phyloP scores from a whole-genome alignment of 78 protist species.

The Dictyostelium capitatum region DNA sequence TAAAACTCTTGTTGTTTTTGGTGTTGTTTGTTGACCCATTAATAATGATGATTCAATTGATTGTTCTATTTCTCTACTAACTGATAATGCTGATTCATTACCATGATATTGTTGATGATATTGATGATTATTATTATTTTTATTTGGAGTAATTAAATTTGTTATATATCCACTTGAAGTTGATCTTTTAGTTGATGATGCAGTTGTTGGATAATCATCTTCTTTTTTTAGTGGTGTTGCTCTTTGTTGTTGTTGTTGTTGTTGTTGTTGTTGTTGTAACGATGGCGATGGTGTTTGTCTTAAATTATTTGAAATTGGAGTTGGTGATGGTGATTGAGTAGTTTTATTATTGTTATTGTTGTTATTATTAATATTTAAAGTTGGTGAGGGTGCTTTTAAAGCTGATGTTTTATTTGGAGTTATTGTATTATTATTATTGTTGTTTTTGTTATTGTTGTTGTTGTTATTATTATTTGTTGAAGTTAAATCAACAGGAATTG shows the following conservation, averaged over 20 bases:
- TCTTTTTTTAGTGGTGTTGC: background rate
- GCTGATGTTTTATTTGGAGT: background rate
- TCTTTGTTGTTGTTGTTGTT: background rate
- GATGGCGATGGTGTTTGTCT: background rate
- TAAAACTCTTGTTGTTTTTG: background rate
- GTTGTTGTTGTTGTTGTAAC: background rate
- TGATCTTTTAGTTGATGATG: background rate
- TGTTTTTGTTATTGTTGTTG: too few relatives aligned
- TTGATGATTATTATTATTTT: background rate
- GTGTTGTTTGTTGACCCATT: constrained; percentile 8
- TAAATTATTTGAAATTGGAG: background rate
- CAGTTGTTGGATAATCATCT: background rate
- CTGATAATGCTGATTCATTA: constrained; percentile 16
- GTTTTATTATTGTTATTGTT: background rate
- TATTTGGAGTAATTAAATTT: constrained; percentile 15
- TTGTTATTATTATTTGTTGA: too few relatives aligned
- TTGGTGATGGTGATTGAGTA: constrained; percentile 6
- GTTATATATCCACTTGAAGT: background rate
- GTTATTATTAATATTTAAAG: too few relatives aligned
- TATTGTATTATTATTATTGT: too few relatives aligned
- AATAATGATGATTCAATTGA: constrained; percentile 3
- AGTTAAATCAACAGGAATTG: too few relatives aligned
- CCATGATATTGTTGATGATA: background rate
- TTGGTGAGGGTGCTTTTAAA: background rate
- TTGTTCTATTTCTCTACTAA: constrained; percentile 20